phyloP scores from a whole-genome alignment of 1,284 basidiomycete species.

The Austropuccinia psidii region DNA sequence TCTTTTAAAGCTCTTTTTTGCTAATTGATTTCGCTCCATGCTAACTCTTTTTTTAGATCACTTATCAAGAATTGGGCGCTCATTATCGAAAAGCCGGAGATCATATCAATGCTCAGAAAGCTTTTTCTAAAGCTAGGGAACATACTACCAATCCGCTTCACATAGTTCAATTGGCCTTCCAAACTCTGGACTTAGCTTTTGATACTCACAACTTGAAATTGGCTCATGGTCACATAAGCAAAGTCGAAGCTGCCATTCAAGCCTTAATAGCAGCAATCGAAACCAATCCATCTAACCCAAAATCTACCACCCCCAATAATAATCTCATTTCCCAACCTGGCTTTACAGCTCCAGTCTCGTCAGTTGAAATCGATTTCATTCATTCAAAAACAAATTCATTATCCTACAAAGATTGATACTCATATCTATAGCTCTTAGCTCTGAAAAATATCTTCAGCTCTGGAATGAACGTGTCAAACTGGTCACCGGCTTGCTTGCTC shows the following conservation, averaged over 20 bases:
- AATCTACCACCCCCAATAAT: slow-evolving; percentile 36
- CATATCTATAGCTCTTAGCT: slow-evolving; percentile 42
- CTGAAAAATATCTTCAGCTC: slow-evolving; percentile 40
- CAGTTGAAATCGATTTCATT: too few relatives aligned
- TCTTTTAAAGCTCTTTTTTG: not conserved
- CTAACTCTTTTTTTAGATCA: slow-evolving; percentile 56
- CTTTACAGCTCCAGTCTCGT: slow-evolving; percentile 38
- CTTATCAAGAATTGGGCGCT: slow-evolving; percentile 70
- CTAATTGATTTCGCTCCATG: not conserved
- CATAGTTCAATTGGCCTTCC: slow-evolving; percentile 74
- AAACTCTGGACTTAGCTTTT: slow-evolving; percentile 61
- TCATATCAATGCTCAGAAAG: slow-evolving; percentile 60
- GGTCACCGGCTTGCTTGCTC: slow-evolving; percentile 62
- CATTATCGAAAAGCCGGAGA: slow-evolving; percentile 66
- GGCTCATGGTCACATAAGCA: slow-evolving; percentile 11
- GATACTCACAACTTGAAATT: slow-evolving; percentile 13
- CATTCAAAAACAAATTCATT: too few relatives aligned
- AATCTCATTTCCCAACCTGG: slow-evolving; percentile 17
- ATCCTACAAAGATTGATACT: slow-evolving; percentile 49
- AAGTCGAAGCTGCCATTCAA: slow-evolving; percentile 10
- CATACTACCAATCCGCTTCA: slow-evolving; percentile 75
- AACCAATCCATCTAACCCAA: slow-evolving; percentile 39
- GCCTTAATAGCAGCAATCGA: slow-evolving; percentile 9
- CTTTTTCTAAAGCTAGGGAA: slow-evolving; percentile 74
- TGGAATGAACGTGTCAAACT: slow-evolving; percentile 58